Percentiles rank a stretch among this genome's conserved stretches.
These are phyloP conservation scores for Cordyceps sp. DNA, from an alignment of 2,329 filamentous ascomycete genomes.

Conservation along the genomic window DNA sequence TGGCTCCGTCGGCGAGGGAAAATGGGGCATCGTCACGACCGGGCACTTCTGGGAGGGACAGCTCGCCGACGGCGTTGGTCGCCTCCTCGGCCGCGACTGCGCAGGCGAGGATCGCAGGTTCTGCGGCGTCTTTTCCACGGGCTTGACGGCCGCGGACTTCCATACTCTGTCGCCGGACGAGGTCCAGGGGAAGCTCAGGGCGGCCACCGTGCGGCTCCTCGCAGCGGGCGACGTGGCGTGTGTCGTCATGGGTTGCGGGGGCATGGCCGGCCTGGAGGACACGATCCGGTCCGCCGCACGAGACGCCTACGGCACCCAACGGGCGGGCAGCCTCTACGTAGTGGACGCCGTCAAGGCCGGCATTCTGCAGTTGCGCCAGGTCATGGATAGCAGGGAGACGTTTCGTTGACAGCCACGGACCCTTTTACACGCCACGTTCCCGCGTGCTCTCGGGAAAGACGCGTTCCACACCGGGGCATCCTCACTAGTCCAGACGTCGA, in stretches of 20 bases:
- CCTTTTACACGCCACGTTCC: neutral
- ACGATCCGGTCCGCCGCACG: constrained; percentile 55
- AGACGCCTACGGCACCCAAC: constrained; percentile 22
- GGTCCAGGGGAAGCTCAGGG: constrained; percentile 47
- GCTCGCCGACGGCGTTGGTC: constrained; percentile 45
- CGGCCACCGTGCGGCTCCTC: constrained; percentile 53
- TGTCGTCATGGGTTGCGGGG: constrained; percentile 76
- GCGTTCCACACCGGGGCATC: neutral
- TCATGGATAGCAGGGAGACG: constrained; percentile 24
- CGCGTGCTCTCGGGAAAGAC: too few species aligned
- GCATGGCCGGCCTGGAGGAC: constrained; percentile 73
- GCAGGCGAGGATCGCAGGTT: constrained; percentile 33
- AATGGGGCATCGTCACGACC: constrained; percentile 80
- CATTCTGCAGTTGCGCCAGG: constrained; percentile 42
- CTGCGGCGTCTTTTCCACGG: constrained; percentile 68
- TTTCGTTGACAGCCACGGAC: too few species aligned
- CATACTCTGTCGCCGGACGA: constrained; percentile 51
- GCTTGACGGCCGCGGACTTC: constrained; percentile 63
- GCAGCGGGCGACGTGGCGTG: constrained; percentile 38
- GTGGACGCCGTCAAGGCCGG: constrained; percentile 68
- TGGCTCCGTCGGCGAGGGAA: constrained; percentile 15
- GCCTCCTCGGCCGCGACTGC: constrained; percentile 38
- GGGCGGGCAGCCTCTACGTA: constrained; percentile 27
- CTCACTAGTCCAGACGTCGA: constrained; percentile 29
- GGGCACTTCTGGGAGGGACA: constrained; percentile 70